Conservation (phyloP, 73 alveolate genomes). For the Strombidium stylifer region DNA sequence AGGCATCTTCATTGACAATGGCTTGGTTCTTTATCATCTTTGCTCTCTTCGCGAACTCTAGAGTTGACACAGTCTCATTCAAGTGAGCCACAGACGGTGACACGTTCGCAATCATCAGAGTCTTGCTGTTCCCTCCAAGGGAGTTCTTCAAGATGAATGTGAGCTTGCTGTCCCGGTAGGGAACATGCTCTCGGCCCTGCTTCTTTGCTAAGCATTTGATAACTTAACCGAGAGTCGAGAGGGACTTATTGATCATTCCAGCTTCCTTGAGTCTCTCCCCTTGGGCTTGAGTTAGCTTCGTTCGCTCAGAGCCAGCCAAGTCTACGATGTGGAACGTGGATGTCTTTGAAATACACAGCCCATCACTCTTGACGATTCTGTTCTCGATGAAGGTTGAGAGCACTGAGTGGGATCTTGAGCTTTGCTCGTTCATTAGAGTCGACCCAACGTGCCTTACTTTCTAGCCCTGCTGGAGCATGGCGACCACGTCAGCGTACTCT, state of each 20-base stretch:
- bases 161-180: constrained; percentile 84
- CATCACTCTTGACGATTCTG: constrained; percentile 46
- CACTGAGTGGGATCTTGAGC: constrained; percentile 92
- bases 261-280: constrained; percentile 96
- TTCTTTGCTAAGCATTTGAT: constrained; percentile 55
- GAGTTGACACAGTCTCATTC: constrained; percentile 74
- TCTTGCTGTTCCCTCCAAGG: constrained; percentile 93
- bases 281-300: constrained; percentile 81
- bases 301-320: constrained; percentile 98
- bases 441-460: constrained; percentile 82
- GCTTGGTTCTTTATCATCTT: constrained; percentile 77
- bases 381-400: constrained; percentile 68
- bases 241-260: constrained; percentile 87
- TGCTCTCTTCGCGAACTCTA: constrained; percentile 86
- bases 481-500: constrained; percentile 81
- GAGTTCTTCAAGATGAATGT: constrained; percentile 86
- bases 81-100: constrained; percentile 43
- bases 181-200: constrained; percentile 48
- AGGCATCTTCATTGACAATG: constrained; percentile 55
- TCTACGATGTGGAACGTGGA: constrained; percentile 94
- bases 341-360: constrained; percentile 33
- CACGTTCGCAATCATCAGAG: constrained; percentile 74
- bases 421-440: constrained; percentile 84
- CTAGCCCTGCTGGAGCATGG: constrained; percentile 66
- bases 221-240: constrained; percentile 92